Evolutionary conservation across 1,284 basidiomycete species (phyloP).

Genomic region (Cerrena zonata): DNA sequence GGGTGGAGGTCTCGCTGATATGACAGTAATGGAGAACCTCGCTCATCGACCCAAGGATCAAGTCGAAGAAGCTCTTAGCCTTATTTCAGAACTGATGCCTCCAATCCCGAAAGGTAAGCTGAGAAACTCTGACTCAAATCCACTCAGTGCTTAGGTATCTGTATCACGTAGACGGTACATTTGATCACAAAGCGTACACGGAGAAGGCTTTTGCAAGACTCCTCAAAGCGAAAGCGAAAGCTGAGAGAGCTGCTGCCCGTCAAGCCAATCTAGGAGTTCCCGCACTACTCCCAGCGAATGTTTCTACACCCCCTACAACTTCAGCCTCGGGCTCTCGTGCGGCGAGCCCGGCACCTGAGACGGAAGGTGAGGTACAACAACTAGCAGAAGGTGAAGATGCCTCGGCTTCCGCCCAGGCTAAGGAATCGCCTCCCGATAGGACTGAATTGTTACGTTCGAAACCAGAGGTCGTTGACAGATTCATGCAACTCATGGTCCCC

Average conservation of each 20-base stretch:
- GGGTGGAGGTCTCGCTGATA: conserved; percentile 83
- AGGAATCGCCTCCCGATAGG: conserved; percentile 46
- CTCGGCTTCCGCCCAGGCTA: conserved; percentile 20
- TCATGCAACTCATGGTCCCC: conserved; percentile 82
- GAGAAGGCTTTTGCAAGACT: conserved; percentile 76
- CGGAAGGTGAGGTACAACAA: conserved; percentile 20
- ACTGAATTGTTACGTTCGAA: conserved; percentile 71
- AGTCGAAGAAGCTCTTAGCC: conserved; percentile 83
- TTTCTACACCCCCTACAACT: background rate
- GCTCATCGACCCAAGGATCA: conserved; percentile 96
- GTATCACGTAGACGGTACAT: conserved; percentile 71
- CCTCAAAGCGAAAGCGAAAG: conserved; percentile 72
- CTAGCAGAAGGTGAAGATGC: conserved; percentile 34
- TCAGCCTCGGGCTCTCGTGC: conserved; percentile 17
- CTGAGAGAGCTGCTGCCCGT: conserved; percentile 65
- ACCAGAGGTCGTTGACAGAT: conserved; percentile 70
- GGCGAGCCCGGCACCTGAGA: conserved; percentile 29
- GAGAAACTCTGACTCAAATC: too few relatives aligned
- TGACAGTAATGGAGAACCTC: conserved; percentile 96
- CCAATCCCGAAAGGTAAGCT: conserved; percentile 78
- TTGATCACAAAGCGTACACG: conserved; percentile 84
- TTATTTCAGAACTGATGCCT: conserved; percentile 85
- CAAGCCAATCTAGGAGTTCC: conserved; percentile 34
- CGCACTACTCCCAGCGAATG: conserved; percentile 11
- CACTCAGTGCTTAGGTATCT: too few relatives aligned